Conservation (phyloP, 805 yeast genomes). For the Saturnispora kantuleensis region DNA sequence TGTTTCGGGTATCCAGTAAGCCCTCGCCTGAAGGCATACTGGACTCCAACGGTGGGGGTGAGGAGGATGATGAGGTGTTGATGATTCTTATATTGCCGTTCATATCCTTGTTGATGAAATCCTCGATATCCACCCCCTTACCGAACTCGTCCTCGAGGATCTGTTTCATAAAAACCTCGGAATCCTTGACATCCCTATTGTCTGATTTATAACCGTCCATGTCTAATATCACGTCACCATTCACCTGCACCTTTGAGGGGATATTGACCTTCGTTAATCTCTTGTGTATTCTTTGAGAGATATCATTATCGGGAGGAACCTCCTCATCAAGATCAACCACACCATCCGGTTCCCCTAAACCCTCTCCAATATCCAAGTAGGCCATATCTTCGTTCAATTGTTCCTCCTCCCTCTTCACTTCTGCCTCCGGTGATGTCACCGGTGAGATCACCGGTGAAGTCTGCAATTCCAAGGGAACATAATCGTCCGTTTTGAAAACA, state of each 20-base stretch:
- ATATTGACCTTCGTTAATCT: slow-evolving; percentile 27
- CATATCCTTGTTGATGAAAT: slow-evolving; percentile 44
- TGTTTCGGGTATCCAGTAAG: no score
- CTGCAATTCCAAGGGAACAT: slow-evolving; percentile 67
- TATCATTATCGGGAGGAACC: slow-evolving; percentile 1
- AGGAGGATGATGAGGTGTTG: slow-evolving; percentile 5
- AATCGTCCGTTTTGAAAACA: slow-evolving; percentile 75
- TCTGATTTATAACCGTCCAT: slow-evolving; percentile 94
- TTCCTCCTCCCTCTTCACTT: slow-evolving; percentile 12
- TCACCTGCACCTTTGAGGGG: slow-evolving; percentile 77
- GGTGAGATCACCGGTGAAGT: slow-evolving; percentile 81
- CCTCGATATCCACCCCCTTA: slow-evolving; percentile 34
- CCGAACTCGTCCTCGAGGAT: slow-evolving; percentile 71
- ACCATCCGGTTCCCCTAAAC: slow-evolving; percentile 10
- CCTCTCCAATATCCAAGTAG: slow-evolving; percentile 36
- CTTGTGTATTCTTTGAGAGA: not conserved
- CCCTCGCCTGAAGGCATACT: not conserved
- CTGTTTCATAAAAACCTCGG: slow-evolving; percentile 67
- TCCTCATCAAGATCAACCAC: no score
- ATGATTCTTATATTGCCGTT: slow-evolving; percentile 58
- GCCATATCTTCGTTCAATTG: slow-evolving; percentile 36
- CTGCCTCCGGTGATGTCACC: slow-evolving; percentile 34
- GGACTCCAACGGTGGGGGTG: slow-evolving; percentile 10
- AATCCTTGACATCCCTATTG: slow-evolving; percentile 61
- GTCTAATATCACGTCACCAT: slow-evolving; percentile 85